Base-by-base conservation (phyloP, 106 monocot genomes). In the Platanthera guangdongensis region DNA sequence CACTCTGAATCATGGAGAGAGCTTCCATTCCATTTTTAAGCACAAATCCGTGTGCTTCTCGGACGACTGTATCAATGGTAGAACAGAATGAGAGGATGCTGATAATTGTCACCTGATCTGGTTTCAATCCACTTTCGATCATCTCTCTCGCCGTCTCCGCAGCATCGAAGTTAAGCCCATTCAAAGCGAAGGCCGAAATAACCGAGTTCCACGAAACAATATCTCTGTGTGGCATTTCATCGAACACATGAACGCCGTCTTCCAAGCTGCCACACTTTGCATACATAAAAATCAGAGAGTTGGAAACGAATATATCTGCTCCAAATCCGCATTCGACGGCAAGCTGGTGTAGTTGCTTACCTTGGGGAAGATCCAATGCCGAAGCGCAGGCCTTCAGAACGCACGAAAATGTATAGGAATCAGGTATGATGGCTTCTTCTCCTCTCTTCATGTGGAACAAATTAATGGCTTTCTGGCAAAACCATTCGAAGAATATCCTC, bases 191-290 rank as follows among this genome's bases (percentile, higher is more conserved):
- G 63, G 83, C 88, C 1, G 76, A 75, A 11, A 91, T n/a, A 14
- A 88, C 60, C 6, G 91, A 84, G 74, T 88, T 91, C 91, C 88
- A 91, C 4, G 91, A 84, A 49, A 91, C 88, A 45, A 76, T 30
- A 18, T 91, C 91, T 70, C 78, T 39, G 2, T 69, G 75, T 30
- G 86, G 59, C 84, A 91, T 91, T 86, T 54, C 63, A 1, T 91
- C 88, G 71, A 88, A 91, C 50, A 91, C 82, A 18, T 14, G 14
- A 16, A 84, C 47, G 1, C 14, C 78, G 46, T 77, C 47, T 0
- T 78, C 79, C 9, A 88, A 47, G 39, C 82, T 76, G 28, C 84
- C 88, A 67, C 88, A 91, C 51, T 83, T 88, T 0, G 76, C 84
- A 57, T 91, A 91, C 88, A 88, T 77, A 15, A 63, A 60, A 18